Evolutionary conservation across 1,284 basidiomycete genomes (phyloP), one percentile per base, ranked within the genome.

Genomic region (Trichosporon ovoides): DNA sequence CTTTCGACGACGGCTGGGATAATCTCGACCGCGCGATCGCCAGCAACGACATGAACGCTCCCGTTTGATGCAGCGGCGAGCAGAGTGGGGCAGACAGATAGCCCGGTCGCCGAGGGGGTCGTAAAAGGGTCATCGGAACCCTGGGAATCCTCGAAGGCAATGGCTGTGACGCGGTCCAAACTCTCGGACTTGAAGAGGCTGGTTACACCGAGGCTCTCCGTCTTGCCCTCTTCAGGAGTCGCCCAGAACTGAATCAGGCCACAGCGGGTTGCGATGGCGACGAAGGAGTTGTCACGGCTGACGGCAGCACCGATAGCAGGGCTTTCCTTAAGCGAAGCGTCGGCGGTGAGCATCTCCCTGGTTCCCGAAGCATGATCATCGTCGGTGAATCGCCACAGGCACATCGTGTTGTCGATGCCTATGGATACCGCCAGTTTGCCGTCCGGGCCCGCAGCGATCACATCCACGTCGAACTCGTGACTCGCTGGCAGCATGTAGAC

Each of bases 391-490:
- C 72, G 64, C 74, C 74, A 76, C 16, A 76, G 57, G 52, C 67
- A 71, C 6, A 74, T 36, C 13, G 69, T 58, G 57, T 90, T 88
- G 68, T 88, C 86, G 35, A 90, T 73, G 14, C 89, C 88, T 16
- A 91, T 84, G 10, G 86, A 86, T 7, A 85, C 82, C 31, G 88
- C 78, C 3, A 86, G 73, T 38, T 77, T 78, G 5, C 87, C 85
- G 63, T 87, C 83, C 33, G 80, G 80, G 68, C 85, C 89, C 0
- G 83, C 76, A 1, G 85, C 85, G n/a, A 94, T 79, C 35, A 91
- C 78, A 58, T 91, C 90, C 13, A 95, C 83, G 66, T 96, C 92
- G 13, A 86, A 87, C 1, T 82, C 74, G 66, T 90, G 90, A 6
- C 84, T 83, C 36, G 89, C 84, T 11, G 89, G 86, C 13, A 92